Evolutionary conservation across 1,284 basidiomycete genomes (phyloP).

Genomic region (Agroathelia rolfsii): DNA sequence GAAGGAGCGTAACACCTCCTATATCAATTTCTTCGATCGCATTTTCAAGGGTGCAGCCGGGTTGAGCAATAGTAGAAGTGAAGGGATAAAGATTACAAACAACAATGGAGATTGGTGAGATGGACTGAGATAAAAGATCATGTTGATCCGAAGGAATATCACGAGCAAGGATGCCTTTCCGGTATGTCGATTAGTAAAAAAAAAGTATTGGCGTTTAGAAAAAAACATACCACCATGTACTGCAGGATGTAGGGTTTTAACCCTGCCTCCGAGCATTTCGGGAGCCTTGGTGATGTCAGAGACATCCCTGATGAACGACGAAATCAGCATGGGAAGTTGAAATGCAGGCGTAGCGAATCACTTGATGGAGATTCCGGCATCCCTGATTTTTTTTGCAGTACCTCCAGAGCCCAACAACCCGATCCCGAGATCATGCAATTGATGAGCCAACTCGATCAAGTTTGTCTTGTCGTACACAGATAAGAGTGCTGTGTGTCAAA

Average conservation of each 20-base stretch:
- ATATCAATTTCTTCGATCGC: conserved; percentile 99
- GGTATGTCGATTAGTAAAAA: neutral
- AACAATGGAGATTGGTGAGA: conserved; percentile 87
- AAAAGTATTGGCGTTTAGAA: conserved; percentile 3
- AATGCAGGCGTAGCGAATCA: conserved; percentile 40
- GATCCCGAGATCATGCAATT: conserved; percentile 75
- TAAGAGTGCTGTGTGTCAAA: conserved; percentile 66
- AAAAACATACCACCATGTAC: conserved; percentile 81
- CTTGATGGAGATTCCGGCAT: conserved; percentile 88
- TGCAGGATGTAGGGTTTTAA: conserved; percentile 98
- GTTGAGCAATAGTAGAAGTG: conserved; percentile 81
- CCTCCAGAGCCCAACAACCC: conserved; percentile 91
- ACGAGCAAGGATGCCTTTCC: conserved; percentile 79
- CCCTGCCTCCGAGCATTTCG: conserved; percentile 98
- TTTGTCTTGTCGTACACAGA: conserved; percentile 97
- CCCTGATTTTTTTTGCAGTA: conserved; percentile 95
- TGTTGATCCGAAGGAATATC: conserved; percentile 78
- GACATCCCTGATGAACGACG: conserved; percentile 67
- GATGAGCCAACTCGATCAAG: conserved; percentile 83
- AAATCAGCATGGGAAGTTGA: too few relatives aligned
- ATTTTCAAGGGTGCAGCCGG: conserved; percentile 82
- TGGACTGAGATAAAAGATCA: conserved; percentile 74
- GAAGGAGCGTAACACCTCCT: conserved; percentile 94
- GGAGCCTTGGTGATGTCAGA: conserved; percentile 97
- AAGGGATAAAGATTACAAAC: conserved; percentile 99